These are phyloP conservation scores for Fraxinus angustifolia DNA, from an alignment of 305 asterid species.

Conservation along the genomic window DNA sequence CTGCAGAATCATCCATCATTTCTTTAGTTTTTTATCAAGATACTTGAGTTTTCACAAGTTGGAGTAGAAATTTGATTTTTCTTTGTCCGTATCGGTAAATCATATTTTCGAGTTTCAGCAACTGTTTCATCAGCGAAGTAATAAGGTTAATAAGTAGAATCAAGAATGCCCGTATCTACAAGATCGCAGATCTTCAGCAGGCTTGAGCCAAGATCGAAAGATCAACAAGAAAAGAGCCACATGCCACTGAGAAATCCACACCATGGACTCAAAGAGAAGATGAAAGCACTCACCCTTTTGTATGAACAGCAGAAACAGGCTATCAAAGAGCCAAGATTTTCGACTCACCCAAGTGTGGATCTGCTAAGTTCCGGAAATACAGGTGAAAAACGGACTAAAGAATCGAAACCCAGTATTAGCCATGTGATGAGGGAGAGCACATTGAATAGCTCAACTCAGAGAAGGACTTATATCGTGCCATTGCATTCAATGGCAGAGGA, in stretches of 20 bases:
- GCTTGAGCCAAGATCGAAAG: constrained; percentile 20
- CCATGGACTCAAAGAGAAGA: constrained; percentile 57
- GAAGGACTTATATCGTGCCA: constrained; percentile 25
- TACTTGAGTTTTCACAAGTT: constrained; percentile 10
- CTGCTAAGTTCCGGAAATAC: constrained; percentile 25
- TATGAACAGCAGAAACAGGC: constrained; percentile 57
- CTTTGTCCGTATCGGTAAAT: not conserved
- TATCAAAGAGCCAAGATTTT: constrained; percentile 33
- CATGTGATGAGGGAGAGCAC: constrained; percentile 41
- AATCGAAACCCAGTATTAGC: constrained; percentile 18
- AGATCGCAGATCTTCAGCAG: constrained; percentile 38
- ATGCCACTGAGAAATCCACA: constrained; percentile 47
- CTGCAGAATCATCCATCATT: not conserved
- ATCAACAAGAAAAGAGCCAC: constrained; percentile 29
- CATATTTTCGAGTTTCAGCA: constrained; percentile 13
- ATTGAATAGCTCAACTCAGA: constrained; percentile 26
- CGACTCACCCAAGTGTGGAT: constrained; percentile 51
- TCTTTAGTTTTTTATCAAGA: constrained; percentile 14
- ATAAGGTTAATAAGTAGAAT: not conserved
- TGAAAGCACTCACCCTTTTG: constrained; percentile 48
- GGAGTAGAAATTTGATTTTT: not conserved
- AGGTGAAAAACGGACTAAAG: constrained; percentile 25
- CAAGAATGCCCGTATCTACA: constrained; percentile 52
- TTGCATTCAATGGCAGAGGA: constrained; percentile 26
- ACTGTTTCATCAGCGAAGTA: constrained; percentile 17